phyloP scores from a whole-genome alignment of 176 grass and related monocot species.

The Zoysia pacifica region DNA sequence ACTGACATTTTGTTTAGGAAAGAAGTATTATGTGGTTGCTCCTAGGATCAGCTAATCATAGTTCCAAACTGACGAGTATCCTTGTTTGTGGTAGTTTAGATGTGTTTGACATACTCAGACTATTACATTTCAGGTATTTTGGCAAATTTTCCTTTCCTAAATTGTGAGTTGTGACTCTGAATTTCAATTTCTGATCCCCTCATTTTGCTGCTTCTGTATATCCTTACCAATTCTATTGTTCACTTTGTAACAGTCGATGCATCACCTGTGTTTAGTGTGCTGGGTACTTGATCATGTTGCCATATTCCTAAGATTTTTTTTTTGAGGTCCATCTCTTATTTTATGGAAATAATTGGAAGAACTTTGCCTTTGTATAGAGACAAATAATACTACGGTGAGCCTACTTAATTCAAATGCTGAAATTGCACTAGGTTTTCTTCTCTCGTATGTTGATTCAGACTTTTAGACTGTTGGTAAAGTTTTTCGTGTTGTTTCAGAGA shows the following conservation, averaged over 20 bases:
- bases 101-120: no score
- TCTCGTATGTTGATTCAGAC: conserved; percentile 65
- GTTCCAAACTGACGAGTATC: no score
- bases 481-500: conserved; percentile 13
- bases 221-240: background rate
- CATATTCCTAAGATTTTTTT: conserved; percentile 86
- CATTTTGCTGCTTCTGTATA: background rate
- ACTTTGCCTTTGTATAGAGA: conserved; percentile 85
- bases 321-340: background rate
- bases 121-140: no score
- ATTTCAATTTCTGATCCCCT: background rate
- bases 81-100: no score
- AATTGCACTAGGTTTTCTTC: conserved; percentile 85
- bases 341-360: conserved; percentile 79
- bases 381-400: conserved; percentile 67
- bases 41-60: no score
- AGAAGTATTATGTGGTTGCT: background rate
- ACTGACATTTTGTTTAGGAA: background rate
- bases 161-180: background rate
- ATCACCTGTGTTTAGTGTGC: conserved; percentile 71
- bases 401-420: conserved; percentile 85
- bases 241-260: conserved; percentile 68
- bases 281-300: conserved; percentile 92
- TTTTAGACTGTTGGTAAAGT: conserved; percentile 1
- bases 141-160: background rate